Evolutionary conservation across 2,329 filamentous ascomycete species (phyloP), one percentile per base, ranked within the genome.

Genomic region (Pseudomassariella vexata): DNA sequence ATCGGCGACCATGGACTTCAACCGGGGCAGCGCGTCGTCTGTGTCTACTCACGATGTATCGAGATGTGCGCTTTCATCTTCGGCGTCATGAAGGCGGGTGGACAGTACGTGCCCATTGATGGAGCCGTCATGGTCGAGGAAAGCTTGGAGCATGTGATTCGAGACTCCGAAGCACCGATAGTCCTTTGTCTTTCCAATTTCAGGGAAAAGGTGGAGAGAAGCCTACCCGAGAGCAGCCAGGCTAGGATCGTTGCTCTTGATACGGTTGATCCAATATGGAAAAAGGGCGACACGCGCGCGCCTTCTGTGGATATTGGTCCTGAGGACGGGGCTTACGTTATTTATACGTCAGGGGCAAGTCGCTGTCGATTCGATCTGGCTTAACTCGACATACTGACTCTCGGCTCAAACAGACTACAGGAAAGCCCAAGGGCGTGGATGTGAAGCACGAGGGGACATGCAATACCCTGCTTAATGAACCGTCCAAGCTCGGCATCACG

Each of bases 41-140:
- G 77, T 17, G 62, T 77, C n/a, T 66, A 68, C 35, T 68, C 67
- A 37, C 62, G 73, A 10, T 67, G 70, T 23, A 52, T 73, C 28
- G 70, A 73, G 40, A 74, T 78, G 70, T 53, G 76, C 6, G 60
- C 75, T 30, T 72, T 67, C 14, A 75, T 77, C 29, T 57, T 73
- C 34, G 73, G 70, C 3, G 59, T 76, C 12, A 53, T 79, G 20
- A 72, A 71, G 35, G 66, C 66, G 28, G 73, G 73, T 14, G 73
- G 66, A 10, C 73, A 79, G 41, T 79, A 79, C 45, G 62, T 77
- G 5, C 74, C 74, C 3, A 59, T 79, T 3, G 75, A 79, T 38
- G 73, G 73, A 21, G 66, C 68, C 5, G 60, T 73, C 19, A 65
- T 69, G 8, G 58, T 69, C 0, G 65, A 69, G 30, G 55, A 58